Evolutionary conservation across 805 yeast species (phyloP), one percentile per base, ranked within the genome.

Genomic region (Zygosaccharomyces lentus): DNA sequence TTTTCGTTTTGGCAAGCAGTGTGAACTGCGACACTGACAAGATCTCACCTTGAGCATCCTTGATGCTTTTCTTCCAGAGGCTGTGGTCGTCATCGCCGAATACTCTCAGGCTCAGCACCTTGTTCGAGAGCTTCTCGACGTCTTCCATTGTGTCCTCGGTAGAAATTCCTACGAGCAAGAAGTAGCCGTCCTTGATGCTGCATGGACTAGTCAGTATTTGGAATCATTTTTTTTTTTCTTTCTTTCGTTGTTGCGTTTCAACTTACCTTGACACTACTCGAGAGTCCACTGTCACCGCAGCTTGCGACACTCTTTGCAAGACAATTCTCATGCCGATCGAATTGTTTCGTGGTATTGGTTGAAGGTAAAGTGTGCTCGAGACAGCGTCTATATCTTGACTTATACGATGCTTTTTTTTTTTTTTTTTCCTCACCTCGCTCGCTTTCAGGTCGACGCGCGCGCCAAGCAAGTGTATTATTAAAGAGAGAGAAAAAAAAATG

Each of bases 11-110:
- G 0, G 88, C 99, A 63, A 84, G 80, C 34, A 93, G 71, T 0
- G 99, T 93, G 68, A 93, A 93, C 61, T 93, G 99, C 2, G 96
- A 87, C 0, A 93, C 91, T 2, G 95, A 84, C 6, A 93, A 67
- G 3, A 93, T 81, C 56, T 84, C 84, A 10, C 88, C 95, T 2
- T 74, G 65, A 15, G 77, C 68, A 38, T 88, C 95, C 13, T 71
- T 75, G 1, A 83, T 74, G 29, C 80, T 75, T 56, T 77, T 76
- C 53, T 82, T 81, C 99, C 99, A 93, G 4, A 85, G 84, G 49
- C 74, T 77, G 0, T 80, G 82, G 23, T 76, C 74, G 1, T 76
- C 83, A 45, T 81, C 84, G 46, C 90, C 96, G 67, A 93, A 91
- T 1, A 90, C 57, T 47, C 89, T 72, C 45, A 91, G 66, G 13